These are phyloP conservation scores for Camelina hispida DNA, from an alignment of 345 rosid genomes.

Conservation along the genomic window DNA sequence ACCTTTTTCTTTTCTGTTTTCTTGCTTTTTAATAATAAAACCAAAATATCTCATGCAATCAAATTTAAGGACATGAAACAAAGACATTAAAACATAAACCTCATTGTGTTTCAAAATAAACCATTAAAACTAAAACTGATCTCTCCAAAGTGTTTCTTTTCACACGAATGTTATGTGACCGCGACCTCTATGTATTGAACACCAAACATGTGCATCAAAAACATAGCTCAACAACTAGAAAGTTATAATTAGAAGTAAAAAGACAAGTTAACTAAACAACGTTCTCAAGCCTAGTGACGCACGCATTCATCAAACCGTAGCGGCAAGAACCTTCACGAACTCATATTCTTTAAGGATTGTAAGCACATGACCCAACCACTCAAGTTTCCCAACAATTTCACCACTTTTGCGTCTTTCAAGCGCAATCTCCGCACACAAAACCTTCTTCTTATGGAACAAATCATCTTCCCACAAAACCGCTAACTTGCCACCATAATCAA, in stretches of 20 bases:
- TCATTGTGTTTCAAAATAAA: not conserved
- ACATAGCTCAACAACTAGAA: not conserved
- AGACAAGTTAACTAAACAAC: not conserved
- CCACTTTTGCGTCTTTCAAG: not conserved
- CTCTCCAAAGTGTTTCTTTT: not conserved
- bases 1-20: not conserved
- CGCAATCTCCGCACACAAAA: not conserved
- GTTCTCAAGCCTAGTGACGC: not conserved
- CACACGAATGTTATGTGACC: not conserved
- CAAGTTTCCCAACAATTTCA: not conserved
- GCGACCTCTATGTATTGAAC: not conserved
- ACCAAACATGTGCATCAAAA: not conserved
- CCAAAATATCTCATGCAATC: constrained; percentile 33
- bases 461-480: not conserved
- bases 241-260: not conserved
- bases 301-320: not conserved
- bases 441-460: not conserved
- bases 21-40: constrained; percentile 29
- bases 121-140: not conserved
- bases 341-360: not conserved
- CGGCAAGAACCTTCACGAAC: not conserved
- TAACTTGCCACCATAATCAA: not conserved
- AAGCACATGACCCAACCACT: not conserved
- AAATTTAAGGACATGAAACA: not conserved
- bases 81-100: not conserved